Percentiles rank a stretch among this genome's conserved stretches.
Evolutionary conservation across 768 basidiomycete species (phyloP).

Genomic region (Daedaleopsis sinensis): DNA sequence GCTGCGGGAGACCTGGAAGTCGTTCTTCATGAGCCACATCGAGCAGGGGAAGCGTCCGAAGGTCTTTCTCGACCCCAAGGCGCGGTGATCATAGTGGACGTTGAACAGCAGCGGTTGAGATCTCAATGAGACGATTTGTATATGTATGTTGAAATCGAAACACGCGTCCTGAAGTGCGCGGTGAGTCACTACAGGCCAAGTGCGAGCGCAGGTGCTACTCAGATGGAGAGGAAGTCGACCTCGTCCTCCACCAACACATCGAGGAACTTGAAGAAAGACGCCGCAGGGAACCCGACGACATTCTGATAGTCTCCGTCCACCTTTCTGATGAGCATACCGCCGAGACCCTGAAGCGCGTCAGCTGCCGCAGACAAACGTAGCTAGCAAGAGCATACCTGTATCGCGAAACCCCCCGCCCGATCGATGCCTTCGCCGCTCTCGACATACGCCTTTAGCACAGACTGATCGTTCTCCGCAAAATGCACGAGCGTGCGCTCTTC

Average conservation of each 20-base stretch:
- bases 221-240: conserved; percentile 58
- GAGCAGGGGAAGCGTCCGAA: conserved; percentile 24
- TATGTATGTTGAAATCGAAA: background rate
- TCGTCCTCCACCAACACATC: conserved; percentile 76
- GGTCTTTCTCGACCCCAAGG: background rate
- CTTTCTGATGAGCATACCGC: conserved; percentile 79
- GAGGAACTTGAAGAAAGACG: conserved; percentile 79
- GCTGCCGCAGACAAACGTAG: background rate
- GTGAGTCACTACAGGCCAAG: background rate
- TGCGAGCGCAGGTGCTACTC: background rate
- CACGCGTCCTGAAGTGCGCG: background rate
- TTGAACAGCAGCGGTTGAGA: background rate
- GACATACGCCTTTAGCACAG: conserved; percentile 76
- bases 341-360: conserved; percentile 61
- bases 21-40: conserved; percentile 19
- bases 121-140: background rate
- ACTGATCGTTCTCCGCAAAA: conserved; percentile 63
- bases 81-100: no score
- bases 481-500: conserved; percentile 83
- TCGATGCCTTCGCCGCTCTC: conserved; percentile 85
- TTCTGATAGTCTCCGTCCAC: conserved; percentile 91
- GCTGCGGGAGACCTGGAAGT: conserved; percentile 22
- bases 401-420: conserved; percentile 92
- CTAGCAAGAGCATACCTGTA: conserved; percentile 61
- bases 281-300: conserved; percentile 89